Evolutionary conservation across 2,329 filamentous ascomycete genomes (phyloP).

Genomic region (Chrysosporium keratinophilum): DNA sequence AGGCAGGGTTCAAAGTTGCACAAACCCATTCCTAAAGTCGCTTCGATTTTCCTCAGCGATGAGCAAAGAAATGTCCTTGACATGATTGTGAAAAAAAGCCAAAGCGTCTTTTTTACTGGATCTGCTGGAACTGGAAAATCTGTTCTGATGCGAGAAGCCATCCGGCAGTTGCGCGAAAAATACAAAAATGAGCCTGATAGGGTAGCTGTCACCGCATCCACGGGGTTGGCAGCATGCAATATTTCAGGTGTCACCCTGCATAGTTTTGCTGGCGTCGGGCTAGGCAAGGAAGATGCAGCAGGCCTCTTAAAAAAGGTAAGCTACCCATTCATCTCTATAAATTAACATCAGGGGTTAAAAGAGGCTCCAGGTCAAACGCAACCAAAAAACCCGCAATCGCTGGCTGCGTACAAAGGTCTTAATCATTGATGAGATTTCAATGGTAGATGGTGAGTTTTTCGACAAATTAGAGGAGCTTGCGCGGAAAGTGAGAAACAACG

Average conservation of each 20-base stretch:
- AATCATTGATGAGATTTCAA: constrained; percentile 90
- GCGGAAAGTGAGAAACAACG: constrained; percentile 76
- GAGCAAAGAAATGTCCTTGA: constrained; percentile 79
- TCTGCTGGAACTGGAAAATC: constrained; percentile 96
- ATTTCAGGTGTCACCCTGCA: constrained; percentile 92
- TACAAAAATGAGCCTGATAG: constrained; percentile 66
- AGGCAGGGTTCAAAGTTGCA: constrained; percentile 20
- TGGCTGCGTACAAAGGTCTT: constrained; percentile 85
- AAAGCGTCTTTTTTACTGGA: constrained; percentile 96
- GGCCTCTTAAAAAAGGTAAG: constrained; percentile 66
- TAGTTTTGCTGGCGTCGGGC: constrained; percentile 88
- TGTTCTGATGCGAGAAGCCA: constrained; percentile 86
- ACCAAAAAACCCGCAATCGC: constrained; percentile 73
- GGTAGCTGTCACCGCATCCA: constrained; percentile 89
- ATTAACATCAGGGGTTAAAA: neutral
- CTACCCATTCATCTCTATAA: neutral
- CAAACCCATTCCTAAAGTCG: constrained; percentile 30
- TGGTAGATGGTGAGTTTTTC: constrained; percentile 95
- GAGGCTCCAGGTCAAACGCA: constrained; percentile 56
- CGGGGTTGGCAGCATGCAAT: constrained; percentile 90
- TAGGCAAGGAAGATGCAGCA: constrained; percentile 78
- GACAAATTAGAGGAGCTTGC: constrained; percentile 91
- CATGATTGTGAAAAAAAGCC: constrained; percentile 65
- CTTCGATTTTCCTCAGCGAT: constrained; percentile 62
- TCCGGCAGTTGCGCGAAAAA: constrained; percentile 66